Base-by-base conservation (phyloP, 257 asterid genomes). In the Craterostigma plantagineum region DNA sequence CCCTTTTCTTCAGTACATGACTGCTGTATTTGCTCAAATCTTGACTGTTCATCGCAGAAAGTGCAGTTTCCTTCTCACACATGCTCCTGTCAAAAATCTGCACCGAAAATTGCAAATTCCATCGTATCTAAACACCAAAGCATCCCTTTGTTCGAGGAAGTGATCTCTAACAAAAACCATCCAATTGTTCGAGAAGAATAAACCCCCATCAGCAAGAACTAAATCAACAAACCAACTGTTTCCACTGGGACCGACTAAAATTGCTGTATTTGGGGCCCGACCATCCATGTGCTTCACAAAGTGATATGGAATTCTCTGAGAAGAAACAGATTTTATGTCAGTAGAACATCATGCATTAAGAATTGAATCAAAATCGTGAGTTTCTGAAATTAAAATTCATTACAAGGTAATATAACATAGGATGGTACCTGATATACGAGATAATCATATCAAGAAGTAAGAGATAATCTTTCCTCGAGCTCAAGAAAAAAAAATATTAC, bases 11-110 rank as follows among this genome's bases (percentile, higher is more conserved):
- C 57, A 42, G 41, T 18, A 45, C 11, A 63, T 35, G 57, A 55
- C 39, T 51, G 30, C 48, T 50, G 48, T 34, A 52, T 61, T 56
- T 62, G 59, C 63, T 64, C 38, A 60, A 53, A 57, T 55, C 73
- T 66, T 75, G 92, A 62, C 75, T 66, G 68, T 73, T 68, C 33
- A 53, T 61, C 48, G 80, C 76, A 33, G 51, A 58, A 52, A 69
- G 72, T 45, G 93, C 61, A 39, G 58, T 50, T 56, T 64, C 92
- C 67, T 85, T 85, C 73, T 85, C 94, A 45, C 96, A 85, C 55
- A 69, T 65, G 51, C 70, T 66, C 50, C 50, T 63, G 49, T 85
- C 92, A 52, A 85, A 85, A 50, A 75, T 47, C 68, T 65, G 96
- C 58, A 85, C 91, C 0, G 71, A 51, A 49, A 85, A 85, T 43